phyloP scores from a whole-genome alignment of 768 basidiomycete genomes.

The Russula lepida region DNA sequence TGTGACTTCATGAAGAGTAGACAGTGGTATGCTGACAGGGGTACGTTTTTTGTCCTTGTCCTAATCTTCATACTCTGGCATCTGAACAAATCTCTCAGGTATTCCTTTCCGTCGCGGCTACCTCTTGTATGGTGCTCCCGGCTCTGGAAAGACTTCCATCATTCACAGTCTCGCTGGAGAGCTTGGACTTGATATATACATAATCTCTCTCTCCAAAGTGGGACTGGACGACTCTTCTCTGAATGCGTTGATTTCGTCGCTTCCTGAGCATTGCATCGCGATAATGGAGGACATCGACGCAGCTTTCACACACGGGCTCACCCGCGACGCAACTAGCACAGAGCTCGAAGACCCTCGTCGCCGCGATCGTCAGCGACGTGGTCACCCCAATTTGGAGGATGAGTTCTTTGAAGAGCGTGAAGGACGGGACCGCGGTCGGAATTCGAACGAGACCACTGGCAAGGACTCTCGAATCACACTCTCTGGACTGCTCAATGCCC shows the following conservation, averaged over 20 bases:
- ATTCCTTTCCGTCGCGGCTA: slow-evolving; percentile 80
- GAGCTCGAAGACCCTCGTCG: slow-evolving; percentile 24
- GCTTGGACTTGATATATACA: slow-evolving; percentile 63
- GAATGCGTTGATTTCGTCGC: slow-evolving; percentile 45
- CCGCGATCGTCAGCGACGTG: slow-evolving; percentile 25
- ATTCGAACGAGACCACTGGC: not conserved
- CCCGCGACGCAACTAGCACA: slow-evolving; percentile 25
- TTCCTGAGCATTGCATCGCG: slow-evolving; percentile 66
- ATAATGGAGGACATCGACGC: slow-evolving; percentile 84
- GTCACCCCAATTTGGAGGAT: slow-evolving; percentile 1
- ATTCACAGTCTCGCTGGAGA: slow-evolving; percentile 76
- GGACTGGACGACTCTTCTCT: slow-evolving; percentile 58
- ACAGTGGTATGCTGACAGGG: slow-evolving; percentile 64
- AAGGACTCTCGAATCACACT: slow-evolving; percentile 42
- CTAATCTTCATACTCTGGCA: not conserved
- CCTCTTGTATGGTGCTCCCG: slow-evolving; percentile 68
- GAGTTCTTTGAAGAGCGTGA: slow-evolving; percentile 5
- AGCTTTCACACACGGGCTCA: slow-evolving; percentile 47
- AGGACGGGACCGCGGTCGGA: not conserved
- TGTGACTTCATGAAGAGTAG: slow-evolving; percentile 61
- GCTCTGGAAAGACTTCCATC: slow-evolving; percentile 71
- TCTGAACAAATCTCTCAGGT: slow-evolving; percentile 15
- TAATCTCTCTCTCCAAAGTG: slow-evolving; percentile 54
- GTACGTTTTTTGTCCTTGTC: slow-evolving; percentile 24
- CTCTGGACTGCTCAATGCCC: slow-evolving; percentile 68